Conservation (phyloP, 176 grass and related monocot genomes). For the Zea mays region Zm-B73-REFERENCE-NAM-5.0 NC_050097.1:191560001-191560500, state of each 20-base stretch:
- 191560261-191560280: not conserved
- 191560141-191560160: conserved; percentile 53
- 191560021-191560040: not conserved
- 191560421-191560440: not conserved
- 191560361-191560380: conserved; percentile 42
- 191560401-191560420: not conserved
- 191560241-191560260: no score
- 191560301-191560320: conserved; percentile 68
- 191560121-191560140: conserved; percentile 58
- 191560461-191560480: conserved; percentile 65
- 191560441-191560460: conserved; percentile 8
- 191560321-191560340: conserved; percentile 58
- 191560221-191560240: not conserved
- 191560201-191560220: not conserved
- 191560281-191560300: conserved; percentile 47
- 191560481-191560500: conserved; percentile 25
- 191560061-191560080: conserved; percentile 20
- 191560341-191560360: conserved; percentile 34
- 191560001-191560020: not conserved
- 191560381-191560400: conserved; percentile 29
- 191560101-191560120: conserved; percentile 58
- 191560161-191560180: conserved; percentile 47
- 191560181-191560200: not conserved
- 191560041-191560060: not conserved
- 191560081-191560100: conserved; percentile 77